Percentiles rank a stretch among this genome's conserved stretches.
phyloP scores from a whole-genome alignment of 2,329 filamentous ascomycete species.

The Apiospora saccharicola region DNA sequence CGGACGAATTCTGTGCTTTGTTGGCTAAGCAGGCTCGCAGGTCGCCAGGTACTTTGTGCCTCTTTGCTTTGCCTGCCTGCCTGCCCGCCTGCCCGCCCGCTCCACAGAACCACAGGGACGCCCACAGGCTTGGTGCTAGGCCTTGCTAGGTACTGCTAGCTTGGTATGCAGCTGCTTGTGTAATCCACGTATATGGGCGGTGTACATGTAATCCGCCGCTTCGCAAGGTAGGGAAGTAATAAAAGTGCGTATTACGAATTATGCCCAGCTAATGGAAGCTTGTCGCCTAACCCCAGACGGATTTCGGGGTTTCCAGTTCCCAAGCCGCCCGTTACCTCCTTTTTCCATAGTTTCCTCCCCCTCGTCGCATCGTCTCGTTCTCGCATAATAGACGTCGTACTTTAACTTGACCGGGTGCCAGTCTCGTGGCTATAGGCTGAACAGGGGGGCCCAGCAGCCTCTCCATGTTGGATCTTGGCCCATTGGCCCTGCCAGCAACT shows the following conservation, averaged over 20 bases:
- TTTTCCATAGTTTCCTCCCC: neutral
- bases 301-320: slow-evolving; percentile 1
- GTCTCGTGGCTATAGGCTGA: slow-evolving; percentile 15
- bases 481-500: neutral
- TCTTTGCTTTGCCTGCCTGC: neutral
- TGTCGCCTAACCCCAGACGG: slow-evolving; percentile 8
- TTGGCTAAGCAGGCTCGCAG: too few species aligned
- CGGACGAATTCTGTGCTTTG: slow-evolving; percentile 4
- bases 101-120: neutral
- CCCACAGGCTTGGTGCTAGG: too few species aligned
- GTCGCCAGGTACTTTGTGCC: neutral
- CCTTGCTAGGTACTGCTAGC: neutral
- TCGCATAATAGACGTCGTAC: slow-evolving; percentile 18
- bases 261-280: neutral
- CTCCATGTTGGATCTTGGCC: slow-evolving; percentile 3
- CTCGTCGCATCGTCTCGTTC: slow-evolving; percentile 8
- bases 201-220: slow-evolving; percentile 10
- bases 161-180: slow-evolving; percentile 14
- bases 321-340: slow-evolving; percentile 4
- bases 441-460: neutral
- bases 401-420: neutral
- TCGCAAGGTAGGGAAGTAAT: slow-evolving; percentile 17
- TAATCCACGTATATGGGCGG: slow-evolving; percentile 21
- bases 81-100: neutral
- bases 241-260: slow-evolving; percentile 18